A percentile compares a stretch with the other conserved stretches of the same genome.
Conservation (phyloP, 345 rosid genomes). For the Linum usitatissimum region DNA sequence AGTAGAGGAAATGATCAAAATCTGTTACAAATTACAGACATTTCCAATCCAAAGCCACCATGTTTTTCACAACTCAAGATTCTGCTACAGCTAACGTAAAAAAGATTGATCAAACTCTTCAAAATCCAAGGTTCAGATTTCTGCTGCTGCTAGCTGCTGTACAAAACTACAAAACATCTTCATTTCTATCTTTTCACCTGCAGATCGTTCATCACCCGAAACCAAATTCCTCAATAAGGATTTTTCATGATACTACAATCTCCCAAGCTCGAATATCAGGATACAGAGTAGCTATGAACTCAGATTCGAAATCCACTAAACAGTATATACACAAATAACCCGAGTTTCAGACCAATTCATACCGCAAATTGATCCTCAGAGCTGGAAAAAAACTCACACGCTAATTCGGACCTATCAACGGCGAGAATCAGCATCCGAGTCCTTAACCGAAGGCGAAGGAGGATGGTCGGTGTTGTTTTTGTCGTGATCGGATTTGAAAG, state of each 20-base stretch:
- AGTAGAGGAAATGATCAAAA: not conserved
- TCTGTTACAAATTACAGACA: not conserved
- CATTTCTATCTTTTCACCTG: not conserved
- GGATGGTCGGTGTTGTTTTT: not conserved
- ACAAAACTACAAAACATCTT: not conserved
- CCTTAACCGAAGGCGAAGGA: not conserved
- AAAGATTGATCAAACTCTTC: not conserved
- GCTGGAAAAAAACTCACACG: not conserved
- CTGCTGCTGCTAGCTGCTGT: no score
- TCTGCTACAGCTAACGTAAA: not conserved
- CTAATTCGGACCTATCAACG: not conserved
- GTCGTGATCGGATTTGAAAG: slow-evolving; percentile 24
- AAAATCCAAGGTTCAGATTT: not conserved
- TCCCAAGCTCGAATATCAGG: no score
- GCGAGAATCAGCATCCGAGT: not conserved
- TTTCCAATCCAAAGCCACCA: no score
- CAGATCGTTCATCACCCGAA: not conserved
- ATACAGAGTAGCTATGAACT: no score
- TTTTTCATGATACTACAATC: no score
- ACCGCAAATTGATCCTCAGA: slow-evolving; percentile 8
- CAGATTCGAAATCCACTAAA: no score
- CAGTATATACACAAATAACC: no score
- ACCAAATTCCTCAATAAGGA: no score
- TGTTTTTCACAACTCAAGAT: not conserved
- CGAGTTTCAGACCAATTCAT: not conserved